Conservation (phyloP, 495 filamentous ascomycete species). For the Neurospora tetraspora region DNA sequence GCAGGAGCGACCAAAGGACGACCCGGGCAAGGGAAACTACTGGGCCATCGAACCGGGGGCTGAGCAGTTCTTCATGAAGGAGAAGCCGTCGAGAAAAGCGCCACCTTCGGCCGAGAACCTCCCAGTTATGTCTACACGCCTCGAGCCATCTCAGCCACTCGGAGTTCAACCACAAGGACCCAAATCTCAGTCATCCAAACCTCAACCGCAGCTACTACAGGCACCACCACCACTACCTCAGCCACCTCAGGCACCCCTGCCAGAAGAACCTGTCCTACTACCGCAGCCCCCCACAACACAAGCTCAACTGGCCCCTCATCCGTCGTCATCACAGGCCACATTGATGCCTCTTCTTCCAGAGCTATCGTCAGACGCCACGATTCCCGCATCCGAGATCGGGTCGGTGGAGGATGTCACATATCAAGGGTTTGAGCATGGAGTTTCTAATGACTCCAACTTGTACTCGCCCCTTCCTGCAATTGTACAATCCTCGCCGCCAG, state of each 20-base stretch:
- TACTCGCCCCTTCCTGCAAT: constrained; percentile 43
- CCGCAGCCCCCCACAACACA: constrained; percentile 17
- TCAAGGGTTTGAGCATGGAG: constrained; percentile 37
- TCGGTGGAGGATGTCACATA: constrained; percentile 48
- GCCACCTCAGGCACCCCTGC: constrained; percentile 2
- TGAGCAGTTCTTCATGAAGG: constrained; percentile 80
- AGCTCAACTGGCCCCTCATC: constrained; percentile 24
- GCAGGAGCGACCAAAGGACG: constrained; percentile 91
- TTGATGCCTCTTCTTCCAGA: constrained; percentile 35
- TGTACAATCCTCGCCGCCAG: constrained; percentile 81
- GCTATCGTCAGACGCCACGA: constrained; percentile 89
- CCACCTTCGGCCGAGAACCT: constrained; percentile 33
- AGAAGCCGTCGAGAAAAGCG: constrained; percentile 54
- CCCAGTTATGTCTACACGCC: constrained; percentile 36
- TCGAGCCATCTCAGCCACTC: constrained; percentile 25
- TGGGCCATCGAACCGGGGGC: constrained; percentile 87
- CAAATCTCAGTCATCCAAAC: not conserved
- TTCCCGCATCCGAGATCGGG: constrained; percentile 72
- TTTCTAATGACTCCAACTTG: constrained; percentile 49
- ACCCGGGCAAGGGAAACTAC: constrained; percentile 97
- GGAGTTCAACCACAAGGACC: not conserved
- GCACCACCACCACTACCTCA: not conserved
- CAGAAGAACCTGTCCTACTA: constrained; percentile 21
- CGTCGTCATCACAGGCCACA: constrained; percentile 19
- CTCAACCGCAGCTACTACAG: constrained; percentile 7